Evolutionary conservation across 1,284 basidiomycete species (phyloP).

Genomic region (Tilletia horrida): DNA sequence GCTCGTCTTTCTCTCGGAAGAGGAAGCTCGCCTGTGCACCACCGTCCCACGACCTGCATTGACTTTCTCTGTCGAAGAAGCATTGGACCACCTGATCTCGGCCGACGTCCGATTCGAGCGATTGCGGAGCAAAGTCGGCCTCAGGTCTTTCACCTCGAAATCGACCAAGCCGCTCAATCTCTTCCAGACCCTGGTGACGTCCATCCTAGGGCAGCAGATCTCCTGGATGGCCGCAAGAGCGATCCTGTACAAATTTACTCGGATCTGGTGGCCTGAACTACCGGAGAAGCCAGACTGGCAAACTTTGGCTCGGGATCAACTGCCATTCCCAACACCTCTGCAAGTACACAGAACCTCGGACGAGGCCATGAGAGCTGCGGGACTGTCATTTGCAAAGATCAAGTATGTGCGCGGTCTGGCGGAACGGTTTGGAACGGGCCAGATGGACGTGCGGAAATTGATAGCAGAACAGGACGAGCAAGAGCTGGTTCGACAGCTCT

Average conservation of each 20-base stretch:
- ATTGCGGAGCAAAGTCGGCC: background rate
- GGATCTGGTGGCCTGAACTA: constrained; percentile 54
- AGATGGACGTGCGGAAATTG: constrained; percentile 44
- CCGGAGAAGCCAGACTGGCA: constrained; percentile 45
- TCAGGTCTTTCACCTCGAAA: constrained; percentile 2
- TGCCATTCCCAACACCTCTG: constrained; percentile 47
- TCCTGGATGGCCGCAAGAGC: constrained; percentile 83
- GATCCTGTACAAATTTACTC: constrained; percentile 74
- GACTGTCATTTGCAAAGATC: constrained; percentile 48
- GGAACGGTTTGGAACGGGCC: constrained; percentile 43
- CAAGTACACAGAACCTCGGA: constrained; percentile 41
- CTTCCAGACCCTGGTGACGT: constrained; percentile 61
- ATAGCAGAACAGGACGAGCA: constrained; percentile 40
- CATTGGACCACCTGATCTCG: constrained; percentile 1
- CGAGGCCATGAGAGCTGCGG: constrained; percentile 39
- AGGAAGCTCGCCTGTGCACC: background rate
- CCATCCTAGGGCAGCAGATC: constrained; percentile 81
- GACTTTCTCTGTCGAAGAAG: constrained; percentile 3
- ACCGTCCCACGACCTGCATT: background rate
- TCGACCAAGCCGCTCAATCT: constrained; percentile 61
- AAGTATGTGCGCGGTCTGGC: constrained; percentile 50
- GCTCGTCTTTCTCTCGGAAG: constrained; percentile 2
- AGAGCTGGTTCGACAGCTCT: constrained; percentile 41
- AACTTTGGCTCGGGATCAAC: constrained; percentile 39
- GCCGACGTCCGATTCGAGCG: constrained; percentile 16